Evolutionary conservation across 2,329 filamentous ascomycete genomes (phyloP).

Genomic region (Monosporascus cannonballus): DNA sequence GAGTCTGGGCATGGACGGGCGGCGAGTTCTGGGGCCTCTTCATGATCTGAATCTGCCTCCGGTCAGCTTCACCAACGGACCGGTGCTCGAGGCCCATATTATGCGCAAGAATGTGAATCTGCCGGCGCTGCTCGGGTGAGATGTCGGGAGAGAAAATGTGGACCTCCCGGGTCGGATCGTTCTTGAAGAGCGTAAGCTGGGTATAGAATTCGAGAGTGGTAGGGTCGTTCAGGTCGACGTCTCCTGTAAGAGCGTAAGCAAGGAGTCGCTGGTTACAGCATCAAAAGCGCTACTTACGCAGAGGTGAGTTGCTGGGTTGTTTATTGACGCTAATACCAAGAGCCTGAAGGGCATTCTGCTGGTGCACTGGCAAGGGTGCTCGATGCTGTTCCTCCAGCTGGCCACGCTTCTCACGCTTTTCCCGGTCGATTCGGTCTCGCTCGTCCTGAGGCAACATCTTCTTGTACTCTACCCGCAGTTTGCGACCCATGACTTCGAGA

Average conservation of each 20-base stretch:
- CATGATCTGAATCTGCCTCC: conserved; percentile 86
- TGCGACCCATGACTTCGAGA: conserved; percentile 89
- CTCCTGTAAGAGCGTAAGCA: conserved; percentile 32
- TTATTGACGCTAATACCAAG: conserved; percentile 61
- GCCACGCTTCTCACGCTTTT: conserved; percentile 92
- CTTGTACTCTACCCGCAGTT: conserved; percentile 96
- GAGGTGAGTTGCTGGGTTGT: conserved; percentile 45
- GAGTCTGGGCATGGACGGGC: conserved; percentile 49
- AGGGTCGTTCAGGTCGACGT: conserved; percentile 88
- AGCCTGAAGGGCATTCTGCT: conserved; percentile 81
- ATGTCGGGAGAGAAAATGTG: conserved; percentile 78
- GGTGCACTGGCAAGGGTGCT: conserved; percentile 63
- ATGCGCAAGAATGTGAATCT: conserved; percentile 90
- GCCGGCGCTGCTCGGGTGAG: conserved; percentile 76
- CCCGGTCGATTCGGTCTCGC: conserved; percentile 89
- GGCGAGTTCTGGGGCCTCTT: conserved; percentile 54
- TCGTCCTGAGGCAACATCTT: conserved; percentile 97
- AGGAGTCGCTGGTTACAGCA: neutral
- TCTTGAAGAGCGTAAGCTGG: conserved; percentile 82
- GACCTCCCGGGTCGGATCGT: conserved; percentile 69
- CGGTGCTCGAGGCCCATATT: conserved; percentile 89
- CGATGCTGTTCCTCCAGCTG: conserved; percentile 97
- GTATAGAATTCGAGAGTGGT: conserved; percentile 84
- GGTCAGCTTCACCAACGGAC: conserved; percentile 81
- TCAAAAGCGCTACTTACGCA: conserved; percentile 32